Evolutionary conservation across 2,329 filamentous ascomycete genomes (phyloP).

Genomic region (Lomentospora prolificans): DNA sequence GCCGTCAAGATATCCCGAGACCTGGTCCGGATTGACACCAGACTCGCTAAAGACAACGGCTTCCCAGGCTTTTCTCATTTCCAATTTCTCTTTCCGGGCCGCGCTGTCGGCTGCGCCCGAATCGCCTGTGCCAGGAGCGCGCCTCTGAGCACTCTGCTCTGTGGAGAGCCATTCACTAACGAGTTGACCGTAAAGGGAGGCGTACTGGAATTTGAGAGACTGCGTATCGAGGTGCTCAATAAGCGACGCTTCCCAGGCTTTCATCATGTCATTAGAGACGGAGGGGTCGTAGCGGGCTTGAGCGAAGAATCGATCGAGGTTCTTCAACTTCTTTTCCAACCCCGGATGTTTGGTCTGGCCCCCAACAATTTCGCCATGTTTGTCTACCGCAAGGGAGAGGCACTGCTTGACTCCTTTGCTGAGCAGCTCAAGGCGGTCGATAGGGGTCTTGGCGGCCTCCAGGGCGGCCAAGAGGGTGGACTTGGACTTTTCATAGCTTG

Average conservation of each 20-base stretch:
- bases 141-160: conserved; percentile 12
- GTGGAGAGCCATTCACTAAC: conserved; percentile 37
- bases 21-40: conserved; percentile 24
- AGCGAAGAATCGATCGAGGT: conserved; percentile 28
- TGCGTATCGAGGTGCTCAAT: conserved; percentile 28
- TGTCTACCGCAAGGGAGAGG: conserved; percentile 22
- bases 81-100: conserved; percentile 13
- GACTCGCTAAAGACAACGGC: conserved; percentile 30
- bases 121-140: neutral
- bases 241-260: conserved; percentile 25
- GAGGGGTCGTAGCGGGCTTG: conserved; percentile 31
- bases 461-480: conserved; percentile 19
- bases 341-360: conserved; percentile 15
- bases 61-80: conserved; percentile 31
- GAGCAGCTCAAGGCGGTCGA: conserved; percentile 22
- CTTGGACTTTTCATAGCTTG: conserved; percentile 26
- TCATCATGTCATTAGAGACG: conserved; percentile 23
- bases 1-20: conserved; percentile 27
- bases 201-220: conserved; percentile 32
- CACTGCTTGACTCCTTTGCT: conserved; percentile 25
- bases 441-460: conserved; percentile 14
- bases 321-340: conserved; percentile 25
- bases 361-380: conserved; percentile 16
- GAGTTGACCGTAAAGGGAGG: conserved; percentile 33
- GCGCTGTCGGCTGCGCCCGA: neutral